phyloP scores from a whole-genome alignment of 192 early-diverging fungal species.

The Coemansia sp. region DNA sequence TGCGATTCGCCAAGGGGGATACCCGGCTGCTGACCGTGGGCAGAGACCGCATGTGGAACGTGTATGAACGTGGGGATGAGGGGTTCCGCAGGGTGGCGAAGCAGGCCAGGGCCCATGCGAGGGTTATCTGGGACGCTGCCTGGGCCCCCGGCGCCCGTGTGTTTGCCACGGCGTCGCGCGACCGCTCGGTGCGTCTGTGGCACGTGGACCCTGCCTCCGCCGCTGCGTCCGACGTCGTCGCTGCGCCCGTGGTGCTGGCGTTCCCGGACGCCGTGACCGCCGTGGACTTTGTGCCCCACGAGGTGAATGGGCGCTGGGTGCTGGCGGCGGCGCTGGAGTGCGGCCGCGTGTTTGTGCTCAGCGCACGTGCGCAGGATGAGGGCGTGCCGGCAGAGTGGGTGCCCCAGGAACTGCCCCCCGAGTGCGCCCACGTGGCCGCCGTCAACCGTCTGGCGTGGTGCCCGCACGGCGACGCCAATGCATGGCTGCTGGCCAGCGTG shows the following conservation, averaged over 20 bases:
- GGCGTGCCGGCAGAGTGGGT: slow-evolving; percentile 40
- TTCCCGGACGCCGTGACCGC: slow-evolving; percentile 81
- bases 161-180: slow-evolving; percentile 92
- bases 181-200: slow-evolving; percentile 89
- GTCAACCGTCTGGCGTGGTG: slow-evolving; percentile 70
- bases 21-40: slow-evolving; percentile 78
- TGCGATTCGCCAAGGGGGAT: slow-evolving; percentile 69
- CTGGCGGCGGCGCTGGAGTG: slow-evolving; percentile 82
- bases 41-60: slow-evolving; percentile 84
- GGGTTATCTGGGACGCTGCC: slow-evolving; percentile 89
- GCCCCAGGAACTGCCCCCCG: slow-evolving; percentile 51
- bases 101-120: slow-evolving; percentile 64
- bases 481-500: slow-evolving; percentile 63
- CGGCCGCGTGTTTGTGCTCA: slow-evolving; percentile 67
- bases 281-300: slow-evolving; percentile 65
- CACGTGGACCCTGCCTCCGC: slow-evolving; percentile 3
- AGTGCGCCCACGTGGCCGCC: slow-evolving; percentile 55
- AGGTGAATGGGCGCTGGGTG: slow-evolving; percentile 51
- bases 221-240: slow-evolving; percentile 1
- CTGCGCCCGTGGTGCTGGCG: slow-evolving; percentile 61
- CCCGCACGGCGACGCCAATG: slow-evolving; percentile 9
- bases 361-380: slow-evolving; percentile 16
- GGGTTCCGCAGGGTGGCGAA: slow-evolving; percentile 1
- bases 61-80: slow-evolving; percentile 63
- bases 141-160: slow-evolving; percentile 76